Evolutionary conservation across 2,329 filamentous ascomycete species (phyloP), one percentile per base, ranked within the genome.

Genomic region (Delphinella strobiligena): DNA sequence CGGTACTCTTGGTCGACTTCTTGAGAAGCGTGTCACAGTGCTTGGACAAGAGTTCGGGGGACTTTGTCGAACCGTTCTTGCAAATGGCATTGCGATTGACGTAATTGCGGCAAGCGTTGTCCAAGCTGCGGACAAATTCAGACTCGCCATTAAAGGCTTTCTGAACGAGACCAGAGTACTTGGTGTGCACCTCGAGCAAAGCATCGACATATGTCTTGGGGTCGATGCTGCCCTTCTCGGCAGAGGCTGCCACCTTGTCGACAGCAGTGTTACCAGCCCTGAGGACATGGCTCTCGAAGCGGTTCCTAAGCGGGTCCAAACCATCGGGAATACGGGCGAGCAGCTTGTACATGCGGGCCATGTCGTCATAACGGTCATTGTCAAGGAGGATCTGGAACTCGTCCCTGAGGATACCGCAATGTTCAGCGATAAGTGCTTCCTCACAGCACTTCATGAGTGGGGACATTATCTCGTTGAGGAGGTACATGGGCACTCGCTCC

Each of bases 21-120:
- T 91, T 89, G 37, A 98, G 69, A 22, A 98, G 68, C 8, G 87
- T 80, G 59, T 98, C 91, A 22, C 88, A 85, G 59, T 98, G 96
- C 62, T 94, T 94, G 57, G 91, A 89, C 29, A 98, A 71, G 30
- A 98, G 68, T 60, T 98, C 91, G 0, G 91, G 91, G 1, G 91
- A 96, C 55, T 88, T 91, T 53, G 87, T 93, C 1, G 88, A 93
- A 32, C 85, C 87, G 3, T 83, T 79, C 56, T 89, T 93, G 75
- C 91, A 98, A 37, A 96, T 82, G 52, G 89, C 84, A 61, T 98
- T 98, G 45, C 91, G 78, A 64, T 98, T 98, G 60, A 98, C 91
- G 55, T 96, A 98, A 58, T 98, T 91, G 48, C 88, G 78, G 66
- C 91, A 98, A 14, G 91, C 91, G 57, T 96, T 98, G 54, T 98